These are phyloP conservation scores for Rhizopus arrhizus DNA, from an alignment of 371 early-diverging fungal species.

Conservation along the genomic window DNA sequence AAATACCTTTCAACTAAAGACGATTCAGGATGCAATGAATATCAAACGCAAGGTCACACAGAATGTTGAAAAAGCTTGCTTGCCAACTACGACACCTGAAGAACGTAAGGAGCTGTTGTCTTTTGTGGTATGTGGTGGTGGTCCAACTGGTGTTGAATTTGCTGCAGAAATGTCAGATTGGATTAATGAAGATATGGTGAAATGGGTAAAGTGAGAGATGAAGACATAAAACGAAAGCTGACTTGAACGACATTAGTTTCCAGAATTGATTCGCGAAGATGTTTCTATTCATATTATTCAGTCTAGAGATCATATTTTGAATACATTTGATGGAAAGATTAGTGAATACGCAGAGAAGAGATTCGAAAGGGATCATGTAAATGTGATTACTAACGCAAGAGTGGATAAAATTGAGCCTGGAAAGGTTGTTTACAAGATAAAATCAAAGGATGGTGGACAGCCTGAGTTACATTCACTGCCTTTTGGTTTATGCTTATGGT, in stretches of 20 bases:
- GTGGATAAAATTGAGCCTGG: constrained; percentile 63
- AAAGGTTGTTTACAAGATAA: constrained; percentile 53
- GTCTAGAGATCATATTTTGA: constrained; percentile 77
- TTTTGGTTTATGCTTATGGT: constrained; percentile 83
- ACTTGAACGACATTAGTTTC: constrained; percentile 47
- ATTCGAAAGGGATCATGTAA: constrained; percentile 75
- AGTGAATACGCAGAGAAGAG: constrained; percentile 69
- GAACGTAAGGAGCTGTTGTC: constrained; percentile 82
- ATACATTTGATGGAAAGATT: constrained; percentile 77
- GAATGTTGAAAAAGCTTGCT: constrained; percentile 83
- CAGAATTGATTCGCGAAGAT: constrained; percentile 64
- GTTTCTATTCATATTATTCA: constrained; percentile 73
- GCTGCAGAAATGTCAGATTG: constrained; percentile 86
- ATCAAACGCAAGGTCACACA: constrained; percentile 70
- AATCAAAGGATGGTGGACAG: constrained; percentile 24
- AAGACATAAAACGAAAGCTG: not conserved
- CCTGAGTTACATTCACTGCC: constrained; percentile 42
- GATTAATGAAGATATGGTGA: constrained; percentile 77
- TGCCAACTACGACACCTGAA: constrained; percentile 71
- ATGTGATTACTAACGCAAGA: constrained; percentile 72
- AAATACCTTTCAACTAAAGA: constrained; percentile 69
- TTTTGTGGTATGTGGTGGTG: constrained; percentile 86
- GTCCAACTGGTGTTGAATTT: constrained; percentile 81
- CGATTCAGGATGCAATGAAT: constrained; percentile 70
- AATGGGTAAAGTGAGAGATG: constrained; percentile 47